Evolutionary conservation across 2,329 filamentous ascomycete genomes (phyloP).

Genomic region (Cryphonectria radicalis): DNA sequence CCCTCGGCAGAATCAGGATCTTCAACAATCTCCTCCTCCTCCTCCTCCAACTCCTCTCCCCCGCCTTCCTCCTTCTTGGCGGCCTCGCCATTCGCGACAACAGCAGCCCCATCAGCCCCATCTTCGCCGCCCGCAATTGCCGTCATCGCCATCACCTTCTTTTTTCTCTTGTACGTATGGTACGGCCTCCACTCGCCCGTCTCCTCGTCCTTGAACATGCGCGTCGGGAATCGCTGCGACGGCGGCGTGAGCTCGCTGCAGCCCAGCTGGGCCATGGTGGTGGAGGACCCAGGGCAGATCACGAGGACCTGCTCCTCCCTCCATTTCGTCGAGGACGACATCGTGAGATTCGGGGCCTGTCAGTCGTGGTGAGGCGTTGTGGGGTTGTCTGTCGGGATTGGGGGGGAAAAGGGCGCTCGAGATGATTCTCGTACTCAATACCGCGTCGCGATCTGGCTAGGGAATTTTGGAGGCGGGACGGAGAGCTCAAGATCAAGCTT

Average conservation of each 20-base stretch:
- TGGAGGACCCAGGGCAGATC: conserved; percentile 83
- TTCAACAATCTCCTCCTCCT: conserved; percentile 78
- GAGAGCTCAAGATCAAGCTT: conserved; percentile 7
- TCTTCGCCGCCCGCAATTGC: conserved; percentile 31
- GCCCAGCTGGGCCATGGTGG: conserved; percentile 88
- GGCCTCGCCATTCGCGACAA: conserved; percentile 33
- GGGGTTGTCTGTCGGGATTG: neutral
- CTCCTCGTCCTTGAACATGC: conserved; percentile 89
- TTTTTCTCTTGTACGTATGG: conserved; percentile 71
- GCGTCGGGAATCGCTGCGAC: conserved; percentile 82
- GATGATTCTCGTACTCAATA: neutral
- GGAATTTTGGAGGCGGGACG: conserved; percentile 23
- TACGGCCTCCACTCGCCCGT: conserved; percentile 78
- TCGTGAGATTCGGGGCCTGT: conserved; percentile 35
- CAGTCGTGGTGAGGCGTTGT: neutral
- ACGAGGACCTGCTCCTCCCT: conserved; percentile 69
- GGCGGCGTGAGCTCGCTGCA: conserved; percentile 90
- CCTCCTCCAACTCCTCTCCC: conserved; percentile 53
- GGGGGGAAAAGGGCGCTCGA: neutral
- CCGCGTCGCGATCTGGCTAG: conserved; percentile 23
- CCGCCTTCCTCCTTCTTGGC: conserved; percentile 31
- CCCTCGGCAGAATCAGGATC: conserved; percentile 86
- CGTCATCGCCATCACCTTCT: conserved; percentile 37
- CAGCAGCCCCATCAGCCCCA: conserved; percentile 34
- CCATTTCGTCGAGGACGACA: conserved; percentile 64